Evolutionary conservation across 305 asterid genomes (phyloP).

Genomic region (Coffea humblotiana): DNA sequence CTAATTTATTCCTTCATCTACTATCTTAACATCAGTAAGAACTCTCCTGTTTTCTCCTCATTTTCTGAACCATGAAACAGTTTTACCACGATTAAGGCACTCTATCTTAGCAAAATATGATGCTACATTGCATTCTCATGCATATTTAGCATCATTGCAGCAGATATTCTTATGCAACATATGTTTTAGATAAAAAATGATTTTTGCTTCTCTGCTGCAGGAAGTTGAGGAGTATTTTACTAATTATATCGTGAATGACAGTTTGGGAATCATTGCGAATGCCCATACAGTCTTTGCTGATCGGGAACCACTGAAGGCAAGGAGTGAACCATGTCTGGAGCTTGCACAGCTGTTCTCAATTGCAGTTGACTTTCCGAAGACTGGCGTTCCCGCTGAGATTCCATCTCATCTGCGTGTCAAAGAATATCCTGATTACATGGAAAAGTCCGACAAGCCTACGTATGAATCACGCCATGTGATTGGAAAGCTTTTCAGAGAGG

Average conservation of each 20-base stretch:
- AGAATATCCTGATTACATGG: constrained; percentile 95
- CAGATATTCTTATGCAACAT: background rate
- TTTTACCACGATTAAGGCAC: background rate
- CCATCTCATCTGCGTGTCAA: constrained; percentile 67
- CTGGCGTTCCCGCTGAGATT: constrained; percentile 87
- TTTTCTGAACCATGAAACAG: background rate
- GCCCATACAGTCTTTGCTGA: constrained; percentile 92
- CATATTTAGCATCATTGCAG: background rate
- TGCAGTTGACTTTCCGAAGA: constrained; percentile 92
- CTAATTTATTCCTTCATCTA: background rate
- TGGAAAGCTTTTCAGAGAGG: constrained; percentile 79
- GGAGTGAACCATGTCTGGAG: constrained; percentile 52
- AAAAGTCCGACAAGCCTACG: constrained; percentile 65
- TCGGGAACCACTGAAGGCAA: constrained; percentile 49
- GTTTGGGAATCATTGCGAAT: constrained; percentile 77
- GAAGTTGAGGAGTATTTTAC: constrained; percentile 85
- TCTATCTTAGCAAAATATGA: background rate
- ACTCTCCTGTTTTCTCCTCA: background rate
- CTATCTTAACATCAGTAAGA: background rate
- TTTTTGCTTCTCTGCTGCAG: constrained; percentile 37
- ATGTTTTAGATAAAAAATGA: background rate
- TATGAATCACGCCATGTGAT: constrained; percentile 57
- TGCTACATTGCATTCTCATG: background rate
- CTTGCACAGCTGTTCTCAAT: constrained; percentile 70
- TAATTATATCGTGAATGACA: constrained; percentile 82